Conservation (phyloP, 371 early-diverging fungal genomes). For the Catenaria anguillulae region DNA sequence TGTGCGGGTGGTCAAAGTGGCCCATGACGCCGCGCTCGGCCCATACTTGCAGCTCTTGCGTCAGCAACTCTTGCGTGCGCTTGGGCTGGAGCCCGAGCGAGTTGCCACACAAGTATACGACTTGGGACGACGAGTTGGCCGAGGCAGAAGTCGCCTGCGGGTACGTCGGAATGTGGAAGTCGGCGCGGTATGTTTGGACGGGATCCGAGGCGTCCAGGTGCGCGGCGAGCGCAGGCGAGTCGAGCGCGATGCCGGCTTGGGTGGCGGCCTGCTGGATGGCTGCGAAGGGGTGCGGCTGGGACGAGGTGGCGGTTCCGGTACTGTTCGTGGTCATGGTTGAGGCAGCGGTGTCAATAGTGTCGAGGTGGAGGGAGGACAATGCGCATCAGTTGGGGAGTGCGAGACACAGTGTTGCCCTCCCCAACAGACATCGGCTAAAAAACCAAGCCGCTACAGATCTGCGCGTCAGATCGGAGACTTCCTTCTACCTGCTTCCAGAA, state of each 20-base stretch:
- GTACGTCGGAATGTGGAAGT: conserved; percentile 53
- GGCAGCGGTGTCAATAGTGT: background rate
- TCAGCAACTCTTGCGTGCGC: conserved; percentile 42
- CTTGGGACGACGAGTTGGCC: background rate
- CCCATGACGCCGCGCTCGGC: conserved; percentile 60
- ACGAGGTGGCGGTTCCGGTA: background rate
- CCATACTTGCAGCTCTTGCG: conserved; percentile 85
- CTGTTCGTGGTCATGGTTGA: background rate
- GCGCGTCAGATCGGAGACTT: too few species aligned
- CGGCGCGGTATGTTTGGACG: conserved; percentile 35
- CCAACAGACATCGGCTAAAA: too few species aligned
- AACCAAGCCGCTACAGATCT: too few species aligned
- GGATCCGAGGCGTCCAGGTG: conserved; percentile 41
- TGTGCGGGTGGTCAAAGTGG: conserved; percentile 65
- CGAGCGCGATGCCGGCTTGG: background rate
- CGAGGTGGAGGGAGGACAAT: background rate
- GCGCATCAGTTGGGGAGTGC: too few species aligned
- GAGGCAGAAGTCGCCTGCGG: conserved; percentile 17
- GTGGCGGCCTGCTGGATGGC: background rate
- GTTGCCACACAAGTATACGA: conserved; percentile 79
- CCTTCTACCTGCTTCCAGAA: too few species aligned
- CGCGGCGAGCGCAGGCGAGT: conserved; percentile 29
- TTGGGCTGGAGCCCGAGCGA: conserved; percentile 81
- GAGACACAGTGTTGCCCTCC: too few species aligned
- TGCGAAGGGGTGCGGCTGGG: background rate